Base-by-base conservation (phyloP, 2,329 filamentous ascomycete species). In the Aspergillus hortae region DNA sequence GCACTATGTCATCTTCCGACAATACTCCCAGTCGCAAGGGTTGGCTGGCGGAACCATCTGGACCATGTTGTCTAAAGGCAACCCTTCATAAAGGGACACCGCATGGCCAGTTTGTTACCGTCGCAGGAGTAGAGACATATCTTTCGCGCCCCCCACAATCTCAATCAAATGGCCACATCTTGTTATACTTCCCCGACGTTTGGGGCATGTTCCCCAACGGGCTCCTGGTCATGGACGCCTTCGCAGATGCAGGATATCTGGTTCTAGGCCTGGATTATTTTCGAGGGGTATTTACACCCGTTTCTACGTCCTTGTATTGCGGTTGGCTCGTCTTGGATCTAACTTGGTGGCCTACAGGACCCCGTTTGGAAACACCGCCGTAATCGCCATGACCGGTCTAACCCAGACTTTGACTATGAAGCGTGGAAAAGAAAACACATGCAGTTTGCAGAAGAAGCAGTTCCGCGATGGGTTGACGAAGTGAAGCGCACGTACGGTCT, bases 381-480 rank as follows among this genome's bases (percentile, higher is more conserved):
- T 38, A 65, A 70, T 30, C 61, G 57, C 6, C 47, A 67, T 57
- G 23, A 61, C 15, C 35, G 14, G 35, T 38, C 35, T 55, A 51
- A 54, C 38, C 66, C 69, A 2, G 67, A 61, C 25, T 80, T 81
- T 51, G 77, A 80, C 60, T 74, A 71, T 19, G 72, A 72, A 30
- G 77, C 74, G 5, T 80, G 77, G 78, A 75, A 74, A 51, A 49
- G 53, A 27, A 79, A 79, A 61, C 74, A 80, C 52, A 67, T 60
- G 12, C 57, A 60, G 3, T 78, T 75, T 55, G 76, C 78, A 0
- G 60, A 66, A 4, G 70, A 69, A 35, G 67, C 67, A n/a, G 73
- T 78, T 0, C 76, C 77, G 6, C 35, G 35, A 9, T 38, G 35
- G 35, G 9, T 38, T 38, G 12, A 38, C 6, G 35, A n/a, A n/a